Evolutionary conservation across 768 basidiomycete genomes (phyloP), one percentile per base, ranked within the genome.

Genomic region (Floccularia luteovirens): DNA sequence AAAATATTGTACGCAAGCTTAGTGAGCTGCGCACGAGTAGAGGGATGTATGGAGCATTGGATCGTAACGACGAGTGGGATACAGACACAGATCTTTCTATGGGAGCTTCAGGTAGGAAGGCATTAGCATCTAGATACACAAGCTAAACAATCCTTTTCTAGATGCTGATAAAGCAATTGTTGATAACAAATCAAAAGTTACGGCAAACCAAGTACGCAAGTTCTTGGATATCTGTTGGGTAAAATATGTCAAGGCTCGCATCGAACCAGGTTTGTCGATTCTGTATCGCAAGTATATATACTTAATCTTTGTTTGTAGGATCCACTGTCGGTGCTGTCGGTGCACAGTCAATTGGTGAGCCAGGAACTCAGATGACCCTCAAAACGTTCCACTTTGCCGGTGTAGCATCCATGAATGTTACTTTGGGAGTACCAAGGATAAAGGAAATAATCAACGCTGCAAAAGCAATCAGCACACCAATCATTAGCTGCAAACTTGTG

Each of bases 321-420:
- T 97, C 94, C 0, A 98, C 96, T 14, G 96, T 99, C 14, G 96
- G 96, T 21, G 96, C 96, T 22, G 91, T 99, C 30, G 96, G 94
- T 3, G 96, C 96, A 4, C 96, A 99, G 56, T 98, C 96, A 1
- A 98, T 99, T 48, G 96, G 96, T 53, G 96, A 99, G 62, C 96
- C 96, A 1, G 96, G 94, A 30, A 99, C 96, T 0, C 96, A 99
- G 57, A 99, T 99, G 96, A 98, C 94, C 1, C 62, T 98, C 48
- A 98, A 98, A 65, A 98, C 96, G 41, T 99, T 99, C 79, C 96
- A 99, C 72, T 99, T 98, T 62, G 96, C 96, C 52, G 96, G 96
- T 66, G 94, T 99, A 46, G 96, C 96, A 5, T 94, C 93, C 25
- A 99, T 98, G 96, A 98, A 97, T 64, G 91, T 99, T 47, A 99